phyloP scores from a whole-genome alignment of 2,329 filamentous ascomycete species.

The Pseudonectria foliicola region DNA sequence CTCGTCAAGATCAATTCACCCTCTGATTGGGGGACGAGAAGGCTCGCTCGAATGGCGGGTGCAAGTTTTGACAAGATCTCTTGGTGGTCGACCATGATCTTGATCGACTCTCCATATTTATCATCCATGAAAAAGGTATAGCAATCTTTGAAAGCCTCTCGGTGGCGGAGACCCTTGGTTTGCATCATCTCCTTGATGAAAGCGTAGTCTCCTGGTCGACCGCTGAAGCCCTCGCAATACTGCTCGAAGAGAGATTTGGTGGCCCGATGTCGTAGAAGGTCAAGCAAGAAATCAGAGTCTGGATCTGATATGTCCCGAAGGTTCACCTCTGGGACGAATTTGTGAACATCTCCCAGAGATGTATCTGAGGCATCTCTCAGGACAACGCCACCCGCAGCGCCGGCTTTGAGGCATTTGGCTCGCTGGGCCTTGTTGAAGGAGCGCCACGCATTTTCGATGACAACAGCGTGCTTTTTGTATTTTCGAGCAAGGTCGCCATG shows the following conservation, averaged over 20 bases:
- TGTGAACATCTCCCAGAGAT: slow-evolving; percentile 30
- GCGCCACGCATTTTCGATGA: slow-evolving; percentile 33
- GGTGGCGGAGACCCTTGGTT: slow-evolving; percentile 25
- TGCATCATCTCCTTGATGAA: slow-evolving; percentile 30
- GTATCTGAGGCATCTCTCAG: slow-evolving; percentile 28
- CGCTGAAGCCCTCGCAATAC: slow-evolving; percentile 24
- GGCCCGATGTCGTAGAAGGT: slow-evolving; percentile 32
- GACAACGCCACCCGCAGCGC: slow-evolving; percentile 25
- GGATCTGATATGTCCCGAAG: slow-evolving; percentile 31
- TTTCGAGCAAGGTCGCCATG: slow-evolving; percentile 33
- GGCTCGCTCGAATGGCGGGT: slow-evolving; percentile 13
- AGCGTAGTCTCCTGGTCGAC: slow-evolving; percentile 27
- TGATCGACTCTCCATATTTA: slow-evolving; percentile 30
- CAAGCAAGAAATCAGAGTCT: slow-evolving; percentile 29
- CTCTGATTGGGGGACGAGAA: slow-evolving; percentile 20
- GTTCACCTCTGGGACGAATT: slow-evolving; percentile 38
- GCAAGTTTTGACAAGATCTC: slow-evolving; percentile 7
- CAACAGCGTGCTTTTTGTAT: slow-evolving; percentile 28
- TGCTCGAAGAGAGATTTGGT: slow-evolving; percentile 27
- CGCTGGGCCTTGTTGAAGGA: slow-evolving; percentile 29
- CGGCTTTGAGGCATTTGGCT: slow-evolving; percentile 27
- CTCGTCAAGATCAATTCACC: slow-evolving; percentile 33
- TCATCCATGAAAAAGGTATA: slow-evolving; percentile 31
- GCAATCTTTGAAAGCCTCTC: slow-evolving; percentile 20
- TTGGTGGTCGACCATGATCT: slow-evolving; percentile 7